Evolutionary conservation across 1,139 yeast species (phyloP), one percentile per base, ranked within the genome.

Genomic region (Protomyces arabidopsidicola): DNA sequence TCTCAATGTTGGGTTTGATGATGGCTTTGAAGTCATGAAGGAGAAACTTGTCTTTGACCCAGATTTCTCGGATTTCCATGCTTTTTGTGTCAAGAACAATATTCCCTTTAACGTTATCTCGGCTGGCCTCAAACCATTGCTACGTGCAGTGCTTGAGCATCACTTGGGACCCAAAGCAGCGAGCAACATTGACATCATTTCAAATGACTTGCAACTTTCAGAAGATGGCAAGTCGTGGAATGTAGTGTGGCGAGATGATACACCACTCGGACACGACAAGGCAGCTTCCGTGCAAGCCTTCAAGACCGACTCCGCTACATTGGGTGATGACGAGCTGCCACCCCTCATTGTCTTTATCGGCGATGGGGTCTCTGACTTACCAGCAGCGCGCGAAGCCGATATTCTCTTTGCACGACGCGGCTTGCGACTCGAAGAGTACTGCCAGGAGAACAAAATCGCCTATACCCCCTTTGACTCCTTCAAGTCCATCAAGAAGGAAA

Each of bases 201-300:
- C 86, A 65, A 85, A 85, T 70, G 84, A 80, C 55, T 87, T 84
- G 53, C 75, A 75, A 35, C 76, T 81, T 63, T 65, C 75, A 38
- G 76, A 75, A 55, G 78, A 77, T 31, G 80, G 78, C 34, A 71
- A 77, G 16, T 72, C 73, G 4, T 85, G 89, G 89, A 81, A 79
- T 63, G 82, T 84, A 58, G 75, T 82, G 48, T 85, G 84, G 80
- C 78, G 80, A 68, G 85, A 85, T 72, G 86, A 84, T 67, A 77
- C 83, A 27, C 79, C 81, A 48, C 82, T 85, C 68, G 89, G 89
- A 66, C 88, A 85, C 72, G 87, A 85, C 72, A 85, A 85, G 77
- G 82, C 88, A 59, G 77, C 77, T 63, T 82, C 86, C 3, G 82
- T 84, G 67, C 77, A 78, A 65, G 65, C 64, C 36, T 57, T 53